A percentile compares a stretch with the other conserved stretches of the same genome.
Evolutionary conservation across 2,329 filamentous ascomycete species (phyloP).

Genomic region (Dactylonectria macrodidyma): DNA sequence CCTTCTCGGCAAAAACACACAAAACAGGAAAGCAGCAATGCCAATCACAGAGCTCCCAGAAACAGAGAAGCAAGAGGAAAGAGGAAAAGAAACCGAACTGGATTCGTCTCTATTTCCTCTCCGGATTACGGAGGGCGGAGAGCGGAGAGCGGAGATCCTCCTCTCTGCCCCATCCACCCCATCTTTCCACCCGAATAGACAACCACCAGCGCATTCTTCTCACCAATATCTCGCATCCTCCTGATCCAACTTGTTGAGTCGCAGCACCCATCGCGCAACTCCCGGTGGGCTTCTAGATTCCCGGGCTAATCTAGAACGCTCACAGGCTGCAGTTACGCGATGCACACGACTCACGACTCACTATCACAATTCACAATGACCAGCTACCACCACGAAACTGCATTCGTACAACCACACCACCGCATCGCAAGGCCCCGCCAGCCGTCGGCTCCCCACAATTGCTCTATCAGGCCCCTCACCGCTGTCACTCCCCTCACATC

Average conservation of each 20-base stretch:
- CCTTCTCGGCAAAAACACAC: neutral
- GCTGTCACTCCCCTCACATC: constrained; percentile 41
- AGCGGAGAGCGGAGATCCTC: neutral
- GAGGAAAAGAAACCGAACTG: neutral
- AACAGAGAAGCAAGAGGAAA: neutral
- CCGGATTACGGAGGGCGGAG: neutral
- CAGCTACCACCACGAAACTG: constrained; percentile 27
- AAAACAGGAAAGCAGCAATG: constrained; percentile 5
- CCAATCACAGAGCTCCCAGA: constrained; percentile 18
- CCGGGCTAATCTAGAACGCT: constrained; percentile 9
- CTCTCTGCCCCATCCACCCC: constrained; percentile 10
- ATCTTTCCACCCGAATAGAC: constrained; percentile 11
- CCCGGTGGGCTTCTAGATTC: neutral
- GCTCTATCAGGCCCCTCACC: constrained; percentile 22
- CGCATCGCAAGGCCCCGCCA: constrained; percentile 25
- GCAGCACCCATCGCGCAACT: constrained; percentile 4
- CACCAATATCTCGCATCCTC: constrained; percentile 12
- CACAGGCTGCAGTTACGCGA: constrained; percentile 24
- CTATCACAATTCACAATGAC: constrained; percentile 28
- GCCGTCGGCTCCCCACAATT: constrained; percentile 20
- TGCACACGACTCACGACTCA: constrained; percentile 35
- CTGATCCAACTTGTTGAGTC: constrained; percentile 16
- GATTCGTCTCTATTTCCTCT: neutral
- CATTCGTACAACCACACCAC: constrained; percentile 11
- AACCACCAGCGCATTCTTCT: neutral